Base-by-base conservation (phyloP, 2,329 filamentous ascomycete genomes). In the Eurotiales sp. region DNA sequence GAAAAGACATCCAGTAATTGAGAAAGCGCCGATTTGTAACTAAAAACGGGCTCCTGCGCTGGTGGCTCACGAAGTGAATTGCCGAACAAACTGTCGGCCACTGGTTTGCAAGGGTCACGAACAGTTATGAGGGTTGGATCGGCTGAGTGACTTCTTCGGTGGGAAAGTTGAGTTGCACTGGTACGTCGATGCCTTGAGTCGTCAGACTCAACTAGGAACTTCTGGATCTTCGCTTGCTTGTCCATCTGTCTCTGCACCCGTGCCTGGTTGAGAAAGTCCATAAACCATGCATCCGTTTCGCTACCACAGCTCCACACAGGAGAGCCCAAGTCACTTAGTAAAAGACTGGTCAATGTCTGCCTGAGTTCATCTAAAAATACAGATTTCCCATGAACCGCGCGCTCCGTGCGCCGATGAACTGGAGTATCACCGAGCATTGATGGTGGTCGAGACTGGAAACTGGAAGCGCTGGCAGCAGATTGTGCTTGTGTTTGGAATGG, bases 271-370 rank as follows among this genome's bases (percentile, higher is more conserved):
- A 76, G 59, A 5, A 73, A 71, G 51, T 73, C 78, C 57, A 61
- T 69, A 59, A 96, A 93, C 87, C 92, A 96, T 3, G 78, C 78
- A 66, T 97, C 93, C 0, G 92, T 97, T 72, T 99, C 93, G 37
- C 90, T 95, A 3, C 93, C 93, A 46, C 82, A 82, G n/a, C 85
- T 83, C 68, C 95, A 93, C 1, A 96, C 86, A 25, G 89, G 81
- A 36, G 86, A 90, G 5, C 91, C 90, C 3, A 97, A 77, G 65
- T 99, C 93, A 45, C 92, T 97, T 22, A 97, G 73, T 2, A 97
- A 73, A 15, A 99, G 76, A 57, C 90, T 91, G 1, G 86, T 92
- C 34, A 97, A 73, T 0, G 85, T 87, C 64, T 91, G 87, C 59
- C 85, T 85, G 25, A 96, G 75, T 25, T 90, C 86, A 7, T 82